Base-by-base conservation (phyloP, 768 basidiomycete genomes). In the Boletus insuetus region DNA sequence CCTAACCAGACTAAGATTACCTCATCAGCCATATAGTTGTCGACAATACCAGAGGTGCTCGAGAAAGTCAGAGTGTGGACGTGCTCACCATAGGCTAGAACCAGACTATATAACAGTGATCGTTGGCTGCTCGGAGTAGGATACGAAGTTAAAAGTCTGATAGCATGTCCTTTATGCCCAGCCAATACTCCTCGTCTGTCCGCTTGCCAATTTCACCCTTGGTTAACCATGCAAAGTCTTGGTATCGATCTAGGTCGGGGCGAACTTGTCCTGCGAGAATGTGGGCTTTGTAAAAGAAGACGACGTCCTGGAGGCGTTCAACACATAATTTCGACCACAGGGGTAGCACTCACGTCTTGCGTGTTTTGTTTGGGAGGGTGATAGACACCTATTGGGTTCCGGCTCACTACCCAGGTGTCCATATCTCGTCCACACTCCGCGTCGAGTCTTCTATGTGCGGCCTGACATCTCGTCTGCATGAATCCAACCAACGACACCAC, bases 241-340 rank as follows among this genome's bases (percentile, higher is more conserved):
- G 74, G 56, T 89, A 75, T 20, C 73, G 68, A 58, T 78, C 71
- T n/a, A 76, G 67, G 32, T 81, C 69, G 17, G 87, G 84, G 19
- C 75, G 77, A 32, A 86, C 87, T 69, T 94, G 90, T 17, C 96
- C 96, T 3, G 91, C 86, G 65, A 98, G 79, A 50, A 98, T 91
- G 66, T 97, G 94, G 19, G 84, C 91, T 69, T 97, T 97, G 77
- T 90, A 90, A 77, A 97, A 91, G 76, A 98, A 99, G 19, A 89
- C 76, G 40, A 81, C 75, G 50, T 76, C 79, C 94, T 97, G 64
- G 0, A 39, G 24, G 22, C 10, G 34, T 46, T 66, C 8, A 57
- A 42, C n/a, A 37, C 11, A 56, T 32, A 52, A 0, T 39, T 37
- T 16, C 12, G 26, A 31, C 40, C 8, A 51, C 31, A 17, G 9